Evolutionary conservation across 2,329 filamentous ascomycete species (phyloP).

Genomic region (Fusarium praegraminearum): DNA sequence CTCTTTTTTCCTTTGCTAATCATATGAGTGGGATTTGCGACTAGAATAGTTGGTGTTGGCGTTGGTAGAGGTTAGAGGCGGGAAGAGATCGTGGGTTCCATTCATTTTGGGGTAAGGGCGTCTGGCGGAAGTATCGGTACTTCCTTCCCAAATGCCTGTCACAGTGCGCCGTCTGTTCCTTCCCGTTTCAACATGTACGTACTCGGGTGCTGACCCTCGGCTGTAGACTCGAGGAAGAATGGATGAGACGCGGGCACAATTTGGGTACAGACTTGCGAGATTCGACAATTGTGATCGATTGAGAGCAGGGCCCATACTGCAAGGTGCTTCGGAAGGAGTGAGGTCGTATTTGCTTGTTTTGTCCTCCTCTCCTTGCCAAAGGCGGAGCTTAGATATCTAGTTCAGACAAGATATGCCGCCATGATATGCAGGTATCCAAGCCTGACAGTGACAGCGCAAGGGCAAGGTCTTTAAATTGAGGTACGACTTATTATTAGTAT

Average conservation of each 20-base stretch:
- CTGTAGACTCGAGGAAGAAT: slow-evolving; percentile 24
- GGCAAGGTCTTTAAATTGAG: slow-evolving; percentile 5
- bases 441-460: slow-evolving; percentile 27
- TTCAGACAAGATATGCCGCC: neutral
- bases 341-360: slow-evolving; percentile 3
- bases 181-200: slow-evolving; percentile 16
- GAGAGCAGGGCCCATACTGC: slow-evolving; percentile 3
- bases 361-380: neutral
- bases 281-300: slow-evolving; percentile 17
- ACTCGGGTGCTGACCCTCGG: slow-evolving; percentile 26
- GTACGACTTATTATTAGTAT: neutral
- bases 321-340: neutral
- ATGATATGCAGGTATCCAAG: slow-evolving; percentile 18
- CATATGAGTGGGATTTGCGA: slow-evolving; percentile 13
- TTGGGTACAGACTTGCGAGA: slow-evolving; percentile 41
- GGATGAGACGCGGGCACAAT: slow-evolving; percentile 25
- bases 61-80: slow-evolving; percentile 30
- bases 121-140: slow-evolving; percentile 41
- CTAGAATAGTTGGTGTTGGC: slow-evolving; percentile 22
- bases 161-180: slow-evolving; percentile 41
- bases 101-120: slow-evolving; percentile 30
- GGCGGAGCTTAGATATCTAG: neutral
- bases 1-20: slow-evolving; percentile 19
- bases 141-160: slow-evolving; percentile 28
- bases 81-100: slow-evolving; percentile 42